Evolutionary conservation across 352 stramenopile species (phyloP).

Genomic region (Pythium aristosporum): DNA sequence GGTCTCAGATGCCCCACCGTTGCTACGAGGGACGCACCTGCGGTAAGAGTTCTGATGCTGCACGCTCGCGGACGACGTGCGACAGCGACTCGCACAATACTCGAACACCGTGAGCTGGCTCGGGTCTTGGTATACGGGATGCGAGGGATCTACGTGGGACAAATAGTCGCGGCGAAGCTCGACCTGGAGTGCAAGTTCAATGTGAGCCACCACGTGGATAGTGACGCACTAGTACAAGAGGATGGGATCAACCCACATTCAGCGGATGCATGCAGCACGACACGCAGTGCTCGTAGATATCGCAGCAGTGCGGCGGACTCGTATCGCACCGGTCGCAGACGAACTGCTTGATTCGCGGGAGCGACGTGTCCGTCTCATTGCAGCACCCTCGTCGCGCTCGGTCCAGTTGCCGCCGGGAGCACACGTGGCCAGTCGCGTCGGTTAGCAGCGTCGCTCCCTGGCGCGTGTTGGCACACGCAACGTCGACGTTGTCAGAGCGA

Average conservation of each 20-base stretch:
- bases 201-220: background rate
- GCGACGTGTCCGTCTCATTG: conserved; percentile 49
- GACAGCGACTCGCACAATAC: conserved; percentile 68
- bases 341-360: conserved; percentile 57
- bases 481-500: conserved; percentile 31
- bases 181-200: conserved; percentile 27
- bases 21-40: conserved; percentile 34
- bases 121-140: conserved; percentile 63
- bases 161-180: conserved; percentile 60
- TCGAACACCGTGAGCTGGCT: conserved; percentile 61
- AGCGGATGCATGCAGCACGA: conserved; percentile 82
- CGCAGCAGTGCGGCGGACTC: conserved; percentile 66
- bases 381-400: conserved; percentile 48
- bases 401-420: conserved; percentile 46
- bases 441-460: conserved; percentile 48
- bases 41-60: conserved; percentile 80
- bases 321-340: conserved; percentile 65
- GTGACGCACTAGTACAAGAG: background rate
- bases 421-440: conserved; percentile 62
- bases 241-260: conserved; percentile 38
- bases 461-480: conserved; percentile 57
- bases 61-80: conserved; percentile 72
- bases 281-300: conserved; percentile 67
- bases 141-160: conserved; percentile 51
- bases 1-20: background rate